Evolutionary conservation across 257 asterid species (phyloP).

Genomic region (Galeopsis tetrahit): DNA sequence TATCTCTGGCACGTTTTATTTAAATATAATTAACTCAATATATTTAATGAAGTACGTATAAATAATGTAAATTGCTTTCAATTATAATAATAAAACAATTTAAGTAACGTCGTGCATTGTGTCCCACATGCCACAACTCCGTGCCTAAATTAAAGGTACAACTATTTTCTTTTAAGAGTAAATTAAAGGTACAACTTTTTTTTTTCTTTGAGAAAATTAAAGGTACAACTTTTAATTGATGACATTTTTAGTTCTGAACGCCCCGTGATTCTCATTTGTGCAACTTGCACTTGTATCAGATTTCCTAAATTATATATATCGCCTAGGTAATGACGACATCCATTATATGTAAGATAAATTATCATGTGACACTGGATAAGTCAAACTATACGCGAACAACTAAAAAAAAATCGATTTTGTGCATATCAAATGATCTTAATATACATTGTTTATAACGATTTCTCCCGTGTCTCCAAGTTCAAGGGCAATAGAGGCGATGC

Average conservation of each 20-base stretch:
- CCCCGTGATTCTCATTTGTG: slow-evolving; percentile 33
- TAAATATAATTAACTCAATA: too few relatives aligned
- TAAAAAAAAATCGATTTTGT: too few relatives aligned
- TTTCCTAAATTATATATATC: neutral
- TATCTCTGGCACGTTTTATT: neutral
- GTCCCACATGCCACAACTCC: neutral
- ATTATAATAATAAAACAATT: neutral
- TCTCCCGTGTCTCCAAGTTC: too few relatives aligned
- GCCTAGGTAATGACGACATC: neutral
- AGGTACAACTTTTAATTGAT: neutral
- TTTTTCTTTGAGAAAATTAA: neutral
- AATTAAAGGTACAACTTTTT: neutral
- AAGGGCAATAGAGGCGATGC: too few relatives aligned
- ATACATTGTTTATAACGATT: too few relatives aligned
- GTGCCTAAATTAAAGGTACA: neutral
- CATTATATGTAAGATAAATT: neutral
- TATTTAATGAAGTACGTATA: too few relatives aligned
- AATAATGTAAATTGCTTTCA: too few relatives aligned
- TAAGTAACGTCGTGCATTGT: neutral
- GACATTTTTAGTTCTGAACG: neutral
- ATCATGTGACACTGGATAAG: too few relatives aligned
- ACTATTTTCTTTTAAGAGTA: neutral
- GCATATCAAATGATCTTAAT: too few relatives aligned
- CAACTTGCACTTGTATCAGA: slow-evolving; percentile 26
- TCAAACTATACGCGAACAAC: too few relatives aligned